Evolutionary conservation across 176 grass and related monocot genomes (phyloP).

Genomic region (Avena sativa): DNA sequence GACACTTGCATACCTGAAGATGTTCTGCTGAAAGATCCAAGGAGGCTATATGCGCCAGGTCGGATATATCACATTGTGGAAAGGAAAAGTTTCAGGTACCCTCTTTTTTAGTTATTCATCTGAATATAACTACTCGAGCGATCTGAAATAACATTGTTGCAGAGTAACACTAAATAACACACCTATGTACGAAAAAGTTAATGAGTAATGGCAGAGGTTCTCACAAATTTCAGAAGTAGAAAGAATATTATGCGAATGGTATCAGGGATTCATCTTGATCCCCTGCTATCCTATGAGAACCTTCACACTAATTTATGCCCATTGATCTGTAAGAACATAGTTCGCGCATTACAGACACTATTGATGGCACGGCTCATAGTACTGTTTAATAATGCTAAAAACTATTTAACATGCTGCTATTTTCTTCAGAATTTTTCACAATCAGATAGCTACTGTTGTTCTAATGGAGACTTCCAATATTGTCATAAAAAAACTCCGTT

Average conservation of each 20-base stretch:
- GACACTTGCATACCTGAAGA: slow-evolving; percentile 94
- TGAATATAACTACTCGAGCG: neutral
- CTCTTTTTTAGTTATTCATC: slow-evolving; percentile 5
- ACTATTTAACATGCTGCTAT: neutral
- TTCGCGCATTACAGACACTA: neutral
- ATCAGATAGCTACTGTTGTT: neutral
- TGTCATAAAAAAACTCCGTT: slow-evolving; percentile 8
- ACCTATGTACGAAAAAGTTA: neutral
- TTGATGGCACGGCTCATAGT: neutral
- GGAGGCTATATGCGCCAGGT: slow-evolving; percentile 92
- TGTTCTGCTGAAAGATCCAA: slow-evolving; percentile 78
- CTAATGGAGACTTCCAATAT: slow-evolving; percentile 12
- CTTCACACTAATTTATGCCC: neutral
- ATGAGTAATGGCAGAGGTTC: neutral
- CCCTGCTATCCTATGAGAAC: neutral
- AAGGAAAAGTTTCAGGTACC: slow-evolving; percentile 79
- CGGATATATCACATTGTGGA: slow-evolving; percentile 95
- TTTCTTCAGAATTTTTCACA: neutral
- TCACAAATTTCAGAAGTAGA: neutral
- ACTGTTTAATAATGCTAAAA: neutral
- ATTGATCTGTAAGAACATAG: slow-evolving; percentile 3
- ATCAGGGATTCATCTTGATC: neutral
- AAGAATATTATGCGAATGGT: neutral
- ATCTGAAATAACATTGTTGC: neutral
- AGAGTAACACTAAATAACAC: neutral